Base-by-base conservation (phyloP, 2,329 filamentous ascomycete genomes). In the Monosporascus sp. region DNA sequence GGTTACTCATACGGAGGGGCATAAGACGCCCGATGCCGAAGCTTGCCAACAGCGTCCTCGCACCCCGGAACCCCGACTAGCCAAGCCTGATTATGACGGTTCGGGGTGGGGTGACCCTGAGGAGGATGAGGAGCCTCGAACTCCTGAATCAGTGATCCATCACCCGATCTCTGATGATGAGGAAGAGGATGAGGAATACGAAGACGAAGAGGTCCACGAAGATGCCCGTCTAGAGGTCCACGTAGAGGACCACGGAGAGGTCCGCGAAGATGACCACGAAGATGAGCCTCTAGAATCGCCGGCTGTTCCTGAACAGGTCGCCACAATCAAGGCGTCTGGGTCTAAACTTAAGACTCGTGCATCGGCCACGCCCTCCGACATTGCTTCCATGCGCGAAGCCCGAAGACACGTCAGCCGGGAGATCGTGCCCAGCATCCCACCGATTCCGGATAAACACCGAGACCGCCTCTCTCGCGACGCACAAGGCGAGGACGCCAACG, bases 101-200 rank as follows among this genome's bases (percentile, higher is more conserved):
- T 75, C 82, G 52, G 78, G 83, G 22, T 67, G 64, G 64, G 64
- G 64, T 37, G 78, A 81, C 47, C 78, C 68, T 75, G 60, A 79
- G 68, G 71, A 75, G 51, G 76, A 80, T 1, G 73, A 82, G 1
- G 85, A 87, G 57, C 83, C 84, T 9, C 82, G 84, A 37, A 95
- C 90, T 7, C 92, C 93, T 15, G 89, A 91, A 48, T 97, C 93
- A 6, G 92, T 97, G 22, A 93, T 97, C 58, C 88, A 89, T 56
- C 89, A 92, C 63, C 83, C 85, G 2, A 69, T 89, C 47, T 70
- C 73, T 3, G 74, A 78, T 45, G 70, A 72, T 27, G 64, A 69
- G 24, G 72, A 75, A 1, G 73, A 77, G 8, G 74, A 78, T 9
- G 65, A 68, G 6, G 51, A 56, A 9, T 49, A 52, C 15, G 47